Conservation (phyloP, 106 monocot genomes). For the Acanthochlamys bracteata region DNA sequence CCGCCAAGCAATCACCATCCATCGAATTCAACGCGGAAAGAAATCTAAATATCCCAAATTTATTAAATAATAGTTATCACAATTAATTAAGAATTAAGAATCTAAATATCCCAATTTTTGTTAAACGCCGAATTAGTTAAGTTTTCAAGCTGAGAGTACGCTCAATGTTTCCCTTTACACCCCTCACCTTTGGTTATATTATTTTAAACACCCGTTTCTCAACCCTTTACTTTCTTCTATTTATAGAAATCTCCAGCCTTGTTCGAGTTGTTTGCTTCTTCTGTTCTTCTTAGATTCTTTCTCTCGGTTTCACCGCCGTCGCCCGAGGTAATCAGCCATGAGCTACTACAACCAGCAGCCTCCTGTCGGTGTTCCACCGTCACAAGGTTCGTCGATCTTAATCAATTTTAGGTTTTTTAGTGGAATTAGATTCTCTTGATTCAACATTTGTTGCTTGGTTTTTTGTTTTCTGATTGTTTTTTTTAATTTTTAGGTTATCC, state of each 20-base stretch:
- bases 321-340: constrained; percentile 16
- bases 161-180: too few relatives aligned
- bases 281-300: not conserved
- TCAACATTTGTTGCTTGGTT: not conserved
- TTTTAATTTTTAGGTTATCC: constrained; percentile 40
- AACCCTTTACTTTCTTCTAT: too few relatives aligned
- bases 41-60: too few relatives aligned
- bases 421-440: not conserved
- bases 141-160: too few relatives aligned
- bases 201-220: too few relatives aligned
- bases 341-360: constrained; percentile 75
- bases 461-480: not conserved
- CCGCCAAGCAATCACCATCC: too few relatives aligned
- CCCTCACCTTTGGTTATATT: too few relatives aligned
- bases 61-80: too few relatives aligned
- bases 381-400: constrained; percentile 37
- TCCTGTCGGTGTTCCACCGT: constrained; percentile 68
- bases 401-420: not conserved
- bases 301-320: not conserved
- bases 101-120: too few relatives aligned
- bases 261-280: not conserved
- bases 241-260: not conserved
- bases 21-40: too few relatives aligned
- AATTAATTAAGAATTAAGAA: too few relatives aligned
- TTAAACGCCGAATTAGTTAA: too few relatives aligned